Conservation (phyloP, 305 asterid species). For the Ilex paraguariensis region DNA sequence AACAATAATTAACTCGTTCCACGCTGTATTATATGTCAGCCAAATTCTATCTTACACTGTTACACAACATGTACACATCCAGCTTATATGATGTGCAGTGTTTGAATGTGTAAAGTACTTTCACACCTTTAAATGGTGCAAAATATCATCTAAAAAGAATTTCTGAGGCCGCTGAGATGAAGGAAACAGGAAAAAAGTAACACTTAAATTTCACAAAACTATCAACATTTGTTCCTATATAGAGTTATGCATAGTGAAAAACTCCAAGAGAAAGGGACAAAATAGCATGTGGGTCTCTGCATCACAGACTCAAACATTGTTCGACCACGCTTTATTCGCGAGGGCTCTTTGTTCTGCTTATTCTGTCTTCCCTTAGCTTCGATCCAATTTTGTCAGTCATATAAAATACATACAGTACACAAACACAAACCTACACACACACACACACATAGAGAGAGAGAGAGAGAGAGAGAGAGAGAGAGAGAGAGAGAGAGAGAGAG, state of each 20-base stretch:
- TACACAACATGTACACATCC: slow-evolving; percentile 4
- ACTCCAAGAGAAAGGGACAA: neutral
- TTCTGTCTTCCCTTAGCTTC: too few species aligned
- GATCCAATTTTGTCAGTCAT: too few species aligned
- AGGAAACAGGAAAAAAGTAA: slow-evolving; percentile 18
- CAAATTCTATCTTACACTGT: too few species aligned
- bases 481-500: too few species aligned
- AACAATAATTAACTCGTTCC: too few species aligned
- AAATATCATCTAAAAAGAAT: slow-evolving; percentile 13
- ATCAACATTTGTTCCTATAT: slow-evolving; percentile 9
- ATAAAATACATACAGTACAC: too few species aligned
- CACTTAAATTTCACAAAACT: slow-evolving; percentile 18
- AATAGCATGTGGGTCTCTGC: neutral
- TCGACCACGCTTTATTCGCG: neutral
- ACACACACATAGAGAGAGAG: too few species aligned
- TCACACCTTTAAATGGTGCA: slow-evolving; percentile 10
- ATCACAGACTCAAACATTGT: neutral
- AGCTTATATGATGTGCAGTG: neutral
- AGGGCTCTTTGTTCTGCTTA: too few species aligned
- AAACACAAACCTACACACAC: too few species aligned
- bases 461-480: too few species aligned
- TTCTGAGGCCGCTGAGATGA: slow-evolving; percentile 2
- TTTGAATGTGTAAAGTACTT: neutral
- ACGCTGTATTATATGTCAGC: too few species aligned
- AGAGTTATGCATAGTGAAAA: too few species aligned